phyloP scores from a whole-genome alignment of 164 flowering plant genomes.

The Nymphaea colorata region DNA sequence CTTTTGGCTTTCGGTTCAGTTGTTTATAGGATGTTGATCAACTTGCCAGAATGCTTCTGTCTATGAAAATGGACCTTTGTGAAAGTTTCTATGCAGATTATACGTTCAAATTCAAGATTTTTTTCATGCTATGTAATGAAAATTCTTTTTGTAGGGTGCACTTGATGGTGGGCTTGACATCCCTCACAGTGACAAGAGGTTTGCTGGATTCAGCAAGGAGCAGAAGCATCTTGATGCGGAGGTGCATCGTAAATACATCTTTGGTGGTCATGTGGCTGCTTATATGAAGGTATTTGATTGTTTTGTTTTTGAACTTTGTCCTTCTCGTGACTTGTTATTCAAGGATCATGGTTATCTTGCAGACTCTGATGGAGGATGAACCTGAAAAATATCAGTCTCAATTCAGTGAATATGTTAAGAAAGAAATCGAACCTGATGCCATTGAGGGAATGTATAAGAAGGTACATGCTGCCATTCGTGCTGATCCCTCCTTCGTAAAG shows the following conservation, averaged over 20 bases:
- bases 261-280: conserved; percentile 69
- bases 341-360: neutral
- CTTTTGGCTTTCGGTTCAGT: too few relatives aligned
- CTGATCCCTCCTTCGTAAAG: conserved; percentile 35
- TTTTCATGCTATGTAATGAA: too few relatives aligned
- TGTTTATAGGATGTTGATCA: too few relatives aligned
- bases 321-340: neutral
- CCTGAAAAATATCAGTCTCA: conserved; percentile 81
- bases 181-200: conserved; percentile 83
- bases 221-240: conserved; percentile 68
- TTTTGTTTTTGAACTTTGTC: neutral
- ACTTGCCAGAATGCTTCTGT: too few relatives aligned
- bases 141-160: conserved; percentile 41
- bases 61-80: too few relatives aligned
- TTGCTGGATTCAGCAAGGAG: conserved; percentile 66
- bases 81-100: too few relatives aligned
- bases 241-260: conserved; percentile 68
- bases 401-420: conserved; percentile 14
- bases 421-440: conserved; percentile 44
- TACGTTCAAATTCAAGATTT: too few relatives aligned
- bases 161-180: conserved; percentile 84
- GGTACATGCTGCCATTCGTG: conserved; percentile 52
- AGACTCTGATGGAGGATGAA: conserved; percentile 66
- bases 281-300: conserved; percentile 46
- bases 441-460: conserved; percentile 51